Percentiles rank a stretch among this genome's conserved stretches.
Conservation (phyloP, 805 yeast species). For the Yarrowia sp. region DNA sequence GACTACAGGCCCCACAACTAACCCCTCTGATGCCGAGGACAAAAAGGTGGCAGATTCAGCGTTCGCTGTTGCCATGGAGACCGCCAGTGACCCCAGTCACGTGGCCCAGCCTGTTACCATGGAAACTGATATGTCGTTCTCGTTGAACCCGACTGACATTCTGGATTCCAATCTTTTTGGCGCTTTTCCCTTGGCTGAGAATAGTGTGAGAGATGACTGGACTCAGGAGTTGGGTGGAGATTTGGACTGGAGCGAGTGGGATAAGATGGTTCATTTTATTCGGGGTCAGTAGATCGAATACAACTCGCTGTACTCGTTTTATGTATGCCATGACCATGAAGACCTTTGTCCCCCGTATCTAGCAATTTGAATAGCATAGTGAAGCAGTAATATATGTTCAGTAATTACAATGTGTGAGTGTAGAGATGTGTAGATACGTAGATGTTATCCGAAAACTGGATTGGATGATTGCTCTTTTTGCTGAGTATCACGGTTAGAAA, state of each 20-base stretch:
- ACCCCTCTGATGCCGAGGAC: background rate
- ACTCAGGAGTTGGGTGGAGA: conserved; percentile 27
- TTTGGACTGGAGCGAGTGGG: conserved; percentile 38
- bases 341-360: too few species aligned
- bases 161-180: conserved; percentile 24
- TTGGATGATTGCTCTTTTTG: too few species aligned
- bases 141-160: conserved; percentile 27
- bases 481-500: too few species aligned
- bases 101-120: conserved; percentile 6
- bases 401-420: too few species aligned
- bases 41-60: conserved; percentile 2
- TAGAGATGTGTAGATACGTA: too few species aligned
- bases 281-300: background rate
- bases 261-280: conserved; percentile 35
- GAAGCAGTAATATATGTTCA: too few species aligned
- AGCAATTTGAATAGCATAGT: too few species aligned
- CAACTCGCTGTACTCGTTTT: too few species aligned
- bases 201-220: conserved; percentile 5
- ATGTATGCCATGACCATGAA: too few species aligned
- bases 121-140: conserved; percentile 1
- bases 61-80: conserved; percentile 11
- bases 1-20: background rate
- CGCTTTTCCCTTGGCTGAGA: background rate
- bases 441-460: too few species aligned
- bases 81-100: conserved; percentile 5